Evolutionary conservation across 73 alveolate genomes (phyloP).

Genomic region (Effrenium voratum): DNA sequence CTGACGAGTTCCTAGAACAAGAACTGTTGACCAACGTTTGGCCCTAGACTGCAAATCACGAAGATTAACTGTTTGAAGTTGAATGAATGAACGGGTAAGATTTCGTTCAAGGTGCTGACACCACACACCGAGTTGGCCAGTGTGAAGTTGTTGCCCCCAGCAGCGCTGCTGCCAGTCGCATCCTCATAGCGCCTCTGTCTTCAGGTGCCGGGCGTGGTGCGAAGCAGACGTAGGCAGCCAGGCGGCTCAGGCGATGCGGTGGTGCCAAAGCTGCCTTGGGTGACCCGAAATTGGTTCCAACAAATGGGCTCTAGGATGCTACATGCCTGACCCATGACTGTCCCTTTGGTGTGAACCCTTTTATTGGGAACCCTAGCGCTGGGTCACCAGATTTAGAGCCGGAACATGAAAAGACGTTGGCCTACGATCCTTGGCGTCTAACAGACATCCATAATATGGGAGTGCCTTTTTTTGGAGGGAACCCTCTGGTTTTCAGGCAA

Average conservation of each 20-base stretch:
- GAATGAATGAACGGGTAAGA: background rate
- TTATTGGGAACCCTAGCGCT: background rate
- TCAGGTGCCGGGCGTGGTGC: background rate
- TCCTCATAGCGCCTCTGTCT: background rate
- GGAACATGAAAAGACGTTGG: too few species aligned
- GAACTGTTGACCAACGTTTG: too few species aligned
- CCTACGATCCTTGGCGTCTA: too few species aligned
- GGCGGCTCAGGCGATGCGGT: background rate
- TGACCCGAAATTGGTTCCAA: background rate
- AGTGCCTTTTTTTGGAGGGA: too few species aligned
- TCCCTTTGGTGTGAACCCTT: background rate
- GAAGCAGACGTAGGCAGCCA: slow-evolving; percentile 31
- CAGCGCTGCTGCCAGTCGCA: slow-evolving; percentile 2
- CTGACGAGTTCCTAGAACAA: too few species aligned
- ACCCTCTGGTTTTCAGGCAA: too few species aligned
- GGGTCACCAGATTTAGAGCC: too few species aligned
- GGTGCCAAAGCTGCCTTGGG: background rate
- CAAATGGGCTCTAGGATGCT: background rate
- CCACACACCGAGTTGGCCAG: background rate
- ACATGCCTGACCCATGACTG: background rate
- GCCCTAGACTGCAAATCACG: background rate
- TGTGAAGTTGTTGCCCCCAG: slow-evolving; percentile 28
- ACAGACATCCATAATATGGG: too few species aligned
- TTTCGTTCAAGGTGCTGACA: background rate
- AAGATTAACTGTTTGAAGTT: too few species aligned